Base-by-base conservation (phyloP, 805 yeast species). In the Maudiozyma saulgeensis region DNA sequence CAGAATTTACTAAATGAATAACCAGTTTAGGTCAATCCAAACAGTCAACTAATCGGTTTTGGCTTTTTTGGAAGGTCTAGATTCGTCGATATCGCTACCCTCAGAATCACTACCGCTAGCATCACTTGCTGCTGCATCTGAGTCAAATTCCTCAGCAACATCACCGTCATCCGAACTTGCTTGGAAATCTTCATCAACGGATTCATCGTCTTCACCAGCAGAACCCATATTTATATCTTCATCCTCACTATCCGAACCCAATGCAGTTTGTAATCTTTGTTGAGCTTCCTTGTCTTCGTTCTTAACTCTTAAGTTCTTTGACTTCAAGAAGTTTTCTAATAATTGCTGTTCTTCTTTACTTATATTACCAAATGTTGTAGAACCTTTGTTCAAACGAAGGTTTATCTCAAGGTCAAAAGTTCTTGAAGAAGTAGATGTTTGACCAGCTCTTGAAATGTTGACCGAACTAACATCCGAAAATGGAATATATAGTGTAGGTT, bases 401-500 rank as follows among this genome's bases (percentile, higher is more conserved):
- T 74, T 74, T 47, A 93, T 79, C 56, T 91, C 93, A 70, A 93
- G 71, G 68, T 93, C 99, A 68, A 93, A 93, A 0, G 98, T 93
- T 63, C 96, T 81, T 31, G 95, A 84, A 2, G 82, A 71, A 1
- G 87, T 75, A 1, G 81, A 77, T 0, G 89, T 81, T 44, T 80
- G 80, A 9, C 96, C 96, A 9, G 93, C 86, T 68, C 99, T 82
- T 4, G 96, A 85, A 71, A 93, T 84, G 37, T 85, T 80, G 32
- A 93, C 81, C 40, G 75, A 77, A 47, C 82, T 73, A 39, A 93
- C 79, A 58, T 93, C 98, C 0, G 85, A 72, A 66, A 80, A 85
- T 49, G 97, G 96, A 55, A 93, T 86, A 66, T 86, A 86, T 40
- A 93, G 80, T 0, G 97, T 89, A 43, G 99, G 96, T 66, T 93